Conservation (phyloP, 202 grass and related monocot genomes). For the Thinopyrum obtusiflorum region DNA sequence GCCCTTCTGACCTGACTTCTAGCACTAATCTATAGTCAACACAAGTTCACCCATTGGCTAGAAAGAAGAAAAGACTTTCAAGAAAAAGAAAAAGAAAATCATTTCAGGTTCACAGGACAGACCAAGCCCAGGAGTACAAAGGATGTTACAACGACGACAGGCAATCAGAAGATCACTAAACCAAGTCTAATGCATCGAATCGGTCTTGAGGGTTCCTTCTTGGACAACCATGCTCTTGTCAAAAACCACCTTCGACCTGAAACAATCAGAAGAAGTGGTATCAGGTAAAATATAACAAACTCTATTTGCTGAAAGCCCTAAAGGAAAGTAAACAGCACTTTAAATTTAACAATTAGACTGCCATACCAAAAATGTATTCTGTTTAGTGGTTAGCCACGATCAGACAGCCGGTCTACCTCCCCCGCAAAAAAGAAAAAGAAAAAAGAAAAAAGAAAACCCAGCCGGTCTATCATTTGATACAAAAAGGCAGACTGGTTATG, state of each 20-base stretch:
- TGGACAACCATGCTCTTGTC: background rate
- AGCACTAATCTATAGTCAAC: background rate
- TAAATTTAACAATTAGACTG: background rate
- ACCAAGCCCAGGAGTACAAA: background rate
- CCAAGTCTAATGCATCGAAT: slow-evolving; percentile 7
- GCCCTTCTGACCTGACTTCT: background rate
- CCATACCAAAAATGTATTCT: background rate
- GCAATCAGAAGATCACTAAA: background rate
- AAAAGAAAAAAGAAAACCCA: background rate
- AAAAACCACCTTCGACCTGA: slow-evolving; percentile 10
- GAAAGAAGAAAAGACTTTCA: background rate
- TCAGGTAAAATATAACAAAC: background rate
- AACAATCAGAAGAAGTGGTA: background rate
- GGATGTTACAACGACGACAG: background rate
- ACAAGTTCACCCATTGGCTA: background rate
- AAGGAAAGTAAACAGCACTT: background rate
- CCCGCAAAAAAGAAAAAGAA: no score
- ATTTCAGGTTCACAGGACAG: background rate
- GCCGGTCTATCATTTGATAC: background rate
- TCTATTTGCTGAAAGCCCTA: background rate
- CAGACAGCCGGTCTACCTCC: background rate
- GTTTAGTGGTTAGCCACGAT: background rate
- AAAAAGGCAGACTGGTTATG: background rate
- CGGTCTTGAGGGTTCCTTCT: background rate
- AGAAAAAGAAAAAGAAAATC: background rate